Evolutionary conservation across 768 basidiomycete species (phyloP).

Genomic region (Psilocybe cyanescens): DNA sequence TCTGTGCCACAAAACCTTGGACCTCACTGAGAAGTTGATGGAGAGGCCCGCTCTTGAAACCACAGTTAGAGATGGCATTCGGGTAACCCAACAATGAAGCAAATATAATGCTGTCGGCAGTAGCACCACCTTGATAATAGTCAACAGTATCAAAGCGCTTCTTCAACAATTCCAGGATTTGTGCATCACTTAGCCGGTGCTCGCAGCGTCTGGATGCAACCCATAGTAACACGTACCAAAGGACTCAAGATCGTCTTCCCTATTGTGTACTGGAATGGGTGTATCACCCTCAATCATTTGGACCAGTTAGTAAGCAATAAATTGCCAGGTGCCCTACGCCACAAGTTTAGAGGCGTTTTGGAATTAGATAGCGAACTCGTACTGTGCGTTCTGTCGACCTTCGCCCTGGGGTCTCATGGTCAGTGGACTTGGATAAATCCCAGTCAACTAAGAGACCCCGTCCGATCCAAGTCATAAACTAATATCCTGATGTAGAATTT

Average conservation of each 20-base stretch:
- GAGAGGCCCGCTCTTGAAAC: too few relatives aligned
- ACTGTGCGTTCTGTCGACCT: background rate
- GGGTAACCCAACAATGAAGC: too few relatives aligned
- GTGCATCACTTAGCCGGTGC: background rate
- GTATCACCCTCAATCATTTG: background rate
- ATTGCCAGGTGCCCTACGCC: background rate
- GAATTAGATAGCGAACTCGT: background rate
- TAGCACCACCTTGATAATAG: too few relatives aligned
- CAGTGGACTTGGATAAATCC: background rate
- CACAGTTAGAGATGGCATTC: too few relatives aligned
- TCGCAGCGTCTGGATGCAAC: background rate
- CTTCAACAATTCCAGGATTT: too few relatives aligned
- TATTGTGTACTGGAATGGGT: background rate
- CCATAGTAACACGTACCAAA: background rate
- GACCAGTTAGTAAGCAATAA: background rate
- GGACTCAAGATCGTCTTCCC: background rate
- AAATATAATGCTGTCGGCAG: too few relatives aligned
- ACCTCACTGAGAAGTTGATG: too few relatives aligned
- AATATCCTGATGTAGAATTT: background rate
- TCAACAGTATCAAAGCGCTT: too few relatives aligned
- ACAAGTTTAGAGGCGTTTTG: too few relatives aligned
- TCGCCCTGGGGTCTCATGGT: background rate
- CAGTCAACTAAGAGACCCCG: background rate
- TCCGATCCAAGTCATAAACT: background rate
- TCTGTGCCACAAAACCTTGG: too few relatives aligned